phyloP scores from a whole-genome alignment of 1,284 basidiomycete species.

The Ceratobasidium theobromae region DNA sequence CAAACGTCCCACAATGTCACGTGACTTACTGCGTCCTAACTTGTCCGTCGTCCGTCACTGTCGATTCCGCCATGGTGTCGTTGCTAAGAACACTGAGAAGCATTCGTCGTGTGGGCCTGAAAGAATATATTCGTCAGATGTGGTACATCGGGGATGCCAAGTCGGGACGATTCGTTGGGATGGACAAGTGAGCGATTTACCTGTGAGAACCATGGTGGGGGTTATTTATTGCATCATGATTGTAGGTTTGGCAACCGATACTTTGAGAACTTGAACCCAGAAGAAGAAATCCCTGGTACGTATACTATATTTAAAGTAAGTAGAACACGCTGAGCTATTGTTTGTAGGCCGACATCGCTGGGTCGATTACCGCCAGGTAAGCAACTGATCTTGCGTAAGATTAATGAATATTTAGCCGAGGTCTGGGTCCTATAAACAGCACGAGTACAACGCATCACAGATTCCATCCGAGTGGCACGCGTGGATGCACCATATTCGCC shows the following conservation, averaged over 20 bases:
- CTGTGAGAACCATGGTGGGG: neutral
- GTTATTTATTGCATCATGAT: no score
- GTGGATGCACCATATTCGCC: constrained; percentile 90
- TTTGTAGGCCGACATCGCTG: constrained; percentile 82
- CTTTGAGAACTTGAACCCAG: constrained; percentile 83
- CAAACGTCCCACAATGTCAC: neutral
- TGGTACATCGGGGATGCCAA: constrained; percentile 93
- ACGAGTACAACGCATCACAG: constrained; percentile 86
- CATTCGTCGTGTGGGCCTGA: constrained; percentile 70
- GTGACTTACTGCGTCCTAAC: neutral
- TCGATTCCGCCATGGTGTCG: constrained; percentile 58
- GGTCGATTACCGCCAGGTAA: constrained; percentile 86
- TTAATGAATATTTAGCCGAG: no score
- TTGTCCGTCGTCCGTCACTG: neutral
- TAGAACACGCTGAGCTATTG: neutral
- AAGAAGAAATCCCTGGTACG: constrained; percentile 83
- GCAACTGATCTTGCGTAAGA: constrained; percentile 38
- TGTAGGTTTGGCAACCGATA: constrained; percentile 85
- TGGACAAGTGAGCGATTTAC: constrained; percentile 62
- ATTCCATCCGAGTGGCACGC: constrained; percentile 93
- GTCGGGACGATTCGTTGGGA: constrained; percentile 73
- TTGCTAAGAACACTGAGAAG: constrained; percentile 73
- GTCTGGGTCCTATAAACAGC: constrained; percentile 49
- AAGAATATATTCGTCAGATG: constrained; percentile 82
- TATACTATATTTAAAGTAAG: constrained; percentile 26